Conservation (phyloP, 192 early-diverging fungal genomes). For the Martensiomyces pterosporus region DNA sequence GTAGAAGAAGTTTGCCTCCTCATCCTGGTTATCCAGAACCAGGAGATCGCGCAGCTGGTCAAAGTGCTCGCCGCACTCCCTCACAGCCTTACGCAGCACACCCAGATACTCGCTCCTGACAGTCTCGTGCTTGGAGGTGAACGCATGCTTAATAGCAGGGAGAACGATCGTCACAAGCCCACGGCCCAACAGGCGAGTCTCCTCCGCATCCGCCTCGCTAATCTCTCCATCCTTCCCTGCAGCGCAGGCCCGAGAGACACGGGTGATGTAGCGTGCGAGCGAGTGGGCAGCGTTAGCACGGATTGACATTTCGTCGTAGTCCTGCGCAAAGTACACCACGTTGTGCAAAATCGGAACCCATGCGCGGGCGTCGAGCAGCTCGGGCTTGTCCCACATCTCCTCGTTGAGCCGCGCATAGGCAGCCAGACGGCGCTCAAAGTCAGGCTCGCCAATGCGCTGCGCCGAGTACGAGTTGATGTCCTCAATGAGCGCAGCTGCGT, state of each 20-base stretch:
- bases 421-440: constrained; percentile 77
- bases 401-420: constrained; percentile 72
- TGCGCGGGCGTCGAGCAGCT: constrained; percentile 58
- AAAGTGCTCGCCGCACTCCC: constrained; percentile 30
- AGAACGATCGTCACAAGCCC: constrained; percentile 22
- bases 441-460: constrained; percentile 76
- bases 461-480: constrained; percentile 80
- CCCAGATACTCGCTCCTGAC: constrained; percentile 37
- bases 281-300: constrained; percentile 76
- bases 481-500: constrained; percentile 55
- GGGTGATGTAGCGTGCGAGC: constrained; percentile 67
- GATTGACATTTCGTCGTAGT: constrained; percentile 82
- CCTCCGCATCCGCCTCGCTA: constrained; percentile 13
- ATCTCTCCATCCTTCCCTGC: background rate
- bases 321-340: constrained; percentile 75
- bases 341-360: constrained; percentile 93
- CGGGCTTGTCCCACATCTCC: constrained; percentile 52
- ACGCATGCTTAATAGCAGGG: constrained; percentile 34
- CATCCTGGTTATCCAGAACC: constrained; percentile 35
- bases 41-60: constrained; percentile 39
- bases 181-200: constrained; percentile 11
- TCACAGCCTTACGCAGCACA: constrained; percentile 26
- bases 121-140: constrained; percentile 26
- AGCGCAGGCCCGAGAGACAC: constrained; percentile 29
- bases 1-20: constrained; percentile 86